phyloP scores from a whole-genome alignment of 192 early-diverging fungal species.

The Lunasporangiospora selenospora region DNA sequence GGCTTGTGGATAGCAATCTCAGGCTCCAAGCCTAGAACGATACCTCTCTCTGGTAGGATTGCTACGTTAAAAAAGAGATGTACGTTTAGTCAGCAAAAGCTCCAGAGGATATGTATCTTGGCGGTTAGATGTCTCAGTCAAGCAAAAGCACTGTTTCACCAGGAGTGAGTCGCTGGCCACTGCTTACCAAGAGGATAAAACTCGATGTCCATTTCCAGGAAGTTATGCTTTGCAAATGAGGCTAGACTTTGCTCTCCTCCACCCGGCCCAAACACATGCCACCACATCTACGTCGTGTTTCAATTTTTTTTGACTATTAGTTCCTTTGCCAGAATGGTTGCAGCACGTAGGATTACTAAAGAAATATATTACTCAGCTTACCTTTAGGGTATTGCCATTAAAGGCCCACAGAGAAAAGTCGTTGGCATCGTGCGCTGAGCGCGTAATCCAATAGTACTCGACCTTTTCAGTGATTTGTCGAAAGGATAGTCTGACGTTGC shows the following conservation, averaged over 20 bases:
- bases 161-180: neutral
- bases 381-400: slow-evolving; percentile 68
- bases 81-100: no score
- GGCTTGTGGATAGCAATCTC: slow-evolving; percentile 60
- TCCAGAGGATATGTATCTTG: no score
- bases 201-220: slow-evolving; percentile 67
- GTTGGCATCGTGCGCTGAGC: slow-evolving; percentile 58
- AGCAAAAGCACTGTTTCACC: neutral
- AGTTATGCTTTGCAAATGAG: slow-evolving; percentile 42
- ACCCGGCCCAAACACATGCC: slow-evolving; percentile 39
- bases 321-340: no score
- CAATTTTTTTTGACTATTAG: no score
- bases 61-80: slow-evolving; percentile 53
- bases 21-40: slow-evolving; percentile 80
- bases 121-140: no score
- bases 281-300: slow-evolving; percentile 41
- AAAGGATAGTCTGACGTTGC: slow-evolving; percentile 41
- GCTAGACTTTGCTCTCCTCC: slow-evolving; percentile 29
- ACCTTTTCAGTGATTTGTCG: slow-evolving; percentile 62
- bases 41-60: slow-evolving; percentile 72
- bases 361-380: slow-evolving; percentile 30
- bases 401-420: slow-evolving; percentile 75
- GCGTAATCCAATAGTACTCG: slow-evolving; percentile 80
- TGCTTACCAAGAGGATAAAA: slow-evolving; percentile 84
- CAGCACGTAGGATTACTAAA: no score